Evolutionary conservation across 257 asterid genomes (phyloP), one percentile per base, ranked within the genome.

Genomic region (Apocynum venetum): DNA sequence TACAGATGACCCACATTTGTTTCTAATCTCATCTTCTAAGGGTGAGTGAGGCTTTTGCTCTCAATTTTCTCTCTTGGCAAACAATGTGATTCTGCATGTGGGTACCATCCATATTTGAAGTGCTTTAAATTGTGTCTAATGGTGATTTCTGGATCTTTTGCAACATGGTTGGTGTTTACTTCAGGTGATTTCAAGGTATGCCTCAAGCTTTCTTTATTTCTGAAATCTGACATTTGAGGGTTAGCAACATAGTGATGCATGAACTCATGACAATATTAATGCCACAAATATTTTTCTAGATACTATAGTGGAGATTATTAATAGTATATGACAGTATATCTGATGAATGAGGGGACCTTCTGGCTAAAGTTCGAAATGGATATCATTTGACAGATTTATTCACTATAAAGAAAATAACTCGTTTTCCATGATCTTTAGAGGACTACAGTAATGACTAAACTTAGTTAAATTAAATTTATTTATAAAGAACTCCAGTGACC

Each of bases 1-100:
- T 61, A 89, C 77, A 79, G 86, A 89, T 15, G 98, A 93, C 67
- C 96, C 98, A 75, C 97, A 86, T 80, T 83, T 93, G 48, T 93
- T 89, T 79, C 82, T 89, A 66, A 82, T 93, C 87, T 76, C 83
- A 70, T 82, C 84, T 71, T 72, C 82, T 20, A 80, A 73, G 49
- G 93, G 97, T 90, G 49, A 74, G 84, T 25, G 56, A 31, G 20
- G 20, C 43, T 36, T 48, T 75, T 73, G 71, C 74, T 80, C 61
- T 67, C 64, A 14, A 38, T 35, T 74, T 48, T 65, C 36, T 74
- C 79, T 74, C 72, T 71, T 71, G 57, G 77, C 64, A 65, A 56
- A 76, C 76, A 73, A 76, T 61, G 65, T 69, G 60, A 51, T 70
- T 72, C 49, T 79, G 44, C 79, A 47, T 73, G 31, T 25, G 52